Evolutionary conservation across 2,329 filamentous ascomycete species (phyloP).

Genomic region (Hortaea werneckii): DNA sequence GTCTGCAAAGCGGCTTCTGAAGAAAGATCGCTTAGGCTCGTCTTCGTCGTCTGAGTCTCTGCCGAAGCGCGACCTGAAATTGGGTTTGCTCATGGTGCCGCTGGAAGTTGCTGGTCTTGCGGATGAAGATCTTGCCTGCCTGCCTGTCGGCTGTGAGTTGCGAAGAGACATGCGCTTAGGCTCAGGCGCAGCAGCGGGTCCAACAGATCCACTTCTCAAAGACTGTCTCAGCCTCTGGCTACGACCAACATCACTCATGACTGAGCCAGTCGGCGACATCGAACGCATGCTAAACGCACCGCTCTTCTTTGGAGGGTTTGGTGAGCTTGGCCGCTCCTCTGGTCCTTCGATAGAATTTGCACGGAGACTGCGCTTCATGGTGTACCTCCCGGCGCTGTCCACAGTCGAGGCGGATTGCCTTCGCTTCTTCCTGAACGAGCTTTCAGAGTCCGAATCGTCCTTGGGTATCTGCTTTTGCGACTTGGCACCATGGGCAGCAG

Average conservation of each 20-base stretch:
- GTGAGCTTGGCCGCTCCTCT: constrained; percentile 32
- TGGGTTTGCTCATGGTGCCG: constrained; percentile 3
- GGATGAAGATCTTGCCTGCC: neutral
- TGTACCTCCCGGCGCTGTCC: constrained; percentile 40
- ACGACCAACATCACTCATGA: constrained; percentile 30
- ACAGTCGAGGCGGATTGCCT: constrained; percentile 19
- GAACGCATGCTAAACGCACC: constrained; percentile 53
- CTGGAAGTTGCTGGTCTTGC: neutral
- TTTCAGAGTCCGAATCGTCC: constrained; percentile 42
- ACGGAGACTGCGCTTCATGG: constrained; percentile 68
- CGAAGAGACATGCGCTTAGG: constrained; percentile 13
- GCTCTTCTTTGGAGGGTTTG: constrained; percentile 21
- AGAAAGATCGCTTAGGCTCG: constrained; percentile 25
- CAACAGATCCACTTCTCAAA: constrained; percentile 18
- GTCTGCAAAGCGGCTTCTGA: constrained; percentile 40
- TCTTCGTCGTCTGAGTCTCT: constrained; percentile 58
- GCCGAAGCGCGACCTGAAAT: constrained; percentile 46
- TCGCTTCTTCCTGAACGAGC: constrained; percentile 62
- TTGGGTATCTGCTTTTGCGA: constrained; percentile 20
- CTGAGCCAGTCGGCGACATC: constrained; percentile 54
- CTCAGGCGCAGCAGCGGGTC: constrained; percentile 5
- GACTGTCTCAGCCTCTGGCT: constrained; percentile 16
- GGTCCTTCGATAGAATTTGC: constrained; percentile 28
- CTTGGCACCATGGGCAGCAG: constrained; percentile 10
- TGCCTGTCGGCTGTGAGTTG: constrained; percentile 5